phyloP scores from a whole-genome alignment of 495 filamentous ascomycete genomes.

The Pyronema domesticum region DNA sequence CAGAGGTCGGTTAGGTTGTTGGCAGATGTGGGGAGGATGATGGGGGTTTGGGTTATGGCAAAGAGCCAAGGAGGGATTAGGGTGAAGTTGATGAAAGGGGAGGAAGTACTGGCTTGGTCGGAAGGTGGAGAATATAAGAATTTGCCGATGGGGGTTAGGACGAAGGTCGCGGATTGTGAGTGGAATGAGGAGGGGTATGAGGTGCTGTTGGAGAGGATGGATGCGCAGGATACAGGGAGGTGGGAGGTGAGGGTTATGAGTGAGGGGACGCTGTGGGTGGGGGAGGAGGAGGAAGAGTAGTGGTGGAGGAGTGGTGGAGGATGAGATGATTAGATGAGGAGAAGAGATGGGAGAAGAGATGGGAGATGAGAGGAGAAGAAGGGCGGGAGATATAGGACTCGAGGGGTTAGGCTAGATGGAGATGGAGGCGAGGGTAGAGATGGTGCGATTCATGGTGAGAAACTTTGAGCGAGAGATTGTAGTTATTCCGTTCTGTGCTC shows the following conservation, averaged over 20 bases:
- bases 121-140: conserved; percentile 50
- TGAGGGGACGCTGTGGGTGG: conserved; percentile 45
- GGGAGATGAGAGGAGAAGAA: no score
- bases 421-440: no score
- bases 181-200: conserved; percentile 44
- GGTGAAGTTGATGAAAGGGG: conserved; percentile 24
- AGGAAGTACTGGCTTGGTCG: conserved; percentile 8
- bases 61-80: conserved; percentile 41
- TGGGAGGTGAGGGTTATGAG: conserved; percentile 52
- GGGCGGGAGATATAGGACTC: no score
- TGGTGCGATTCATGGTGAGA: no score
- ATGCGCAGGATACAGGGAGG: conserved; percentile 34
- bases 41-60: conserved; percentile 35
- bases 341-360: no score
- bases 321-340: no score
- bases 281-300: conserved; percentile 24
- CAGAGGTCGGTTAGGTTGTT: conserved; percentile 18
- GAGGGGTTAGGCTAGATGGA: no score
- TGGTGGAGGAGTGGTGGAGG: no score
- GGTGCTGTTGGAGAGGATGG: conserved; percentile 64
- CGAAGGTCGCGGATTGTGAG: conserved; percentile 50
- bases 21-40: conserved; percentile 13
- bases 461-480: no score
- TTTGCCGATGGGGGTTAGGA: conserved; percentile 47
- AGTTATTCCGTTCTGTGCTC: no score